Conservation (phyloP, 305 asterid species). For the Plantago rigida region DNA sequence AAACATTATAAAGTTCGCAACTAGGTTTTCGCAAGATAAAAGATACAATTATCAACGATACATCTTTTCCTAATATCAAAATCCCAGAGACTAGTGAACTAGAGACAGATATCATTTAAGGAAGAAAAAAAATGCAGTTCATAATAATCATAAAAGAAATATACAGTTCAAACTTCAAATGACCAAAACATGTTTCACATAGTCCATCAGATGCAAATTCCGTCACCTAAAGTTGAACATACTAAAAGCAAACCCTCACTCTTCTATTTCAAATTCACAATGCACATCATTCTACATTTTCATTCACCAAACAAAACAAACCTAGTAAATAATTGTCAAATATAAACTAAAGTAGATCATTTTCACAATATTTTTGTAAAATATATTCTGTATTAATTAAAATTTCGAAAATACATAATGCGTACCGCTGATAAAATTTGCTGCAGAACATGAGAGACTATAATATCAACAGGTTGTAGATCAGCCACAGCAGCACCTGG, state of each 20-base stretch:
- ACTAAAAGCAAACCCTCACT: background rate
- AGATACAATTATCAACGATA: constrained; percentile 12
- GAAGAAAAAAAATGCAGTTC: too few relatives aligned
- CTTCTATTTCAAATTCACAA: background rate
- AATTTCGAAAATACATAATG: background rate
- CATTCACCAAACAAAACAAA: constrained; percentile 3
- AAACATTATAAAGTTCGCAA: constrained; percentile 24
- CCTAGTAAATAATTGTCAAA: background rate
- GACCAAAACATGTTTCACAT: background rate
- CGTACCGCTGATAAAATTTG: constrained; percentile 79
- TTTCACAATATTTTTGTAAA: constrained; percentile 4
- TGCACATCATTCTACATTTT: constrained; percentile 1
- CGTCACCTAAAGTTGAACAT: background rate
- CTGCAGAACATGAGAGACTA: constrained; percentile 79
- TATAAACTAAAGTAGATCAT: background rate
- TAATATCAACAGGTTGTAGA: constrained; percentile 74
- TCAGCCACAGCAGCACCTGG: constrained; percentile 98
- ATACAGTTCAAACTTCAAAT: background rate
- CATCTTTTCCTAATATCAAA: background rate
- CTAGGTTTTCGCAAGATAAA: constrained; percentile 15
- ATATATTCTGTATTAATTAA: background rate
- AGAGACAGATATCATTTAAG: too few relatives aligned
- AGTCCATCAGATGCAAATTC: background rate
- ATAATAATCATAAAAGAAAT: background rate
- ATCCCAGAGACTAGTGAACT: too few relatives aligned